Percentiles rank a stretch among this genome's conserved stretches.
Evolutionary conservation across 805 yeast genomes (phyloP).

Genomic region (Nakazawaea holstii): DNA sequence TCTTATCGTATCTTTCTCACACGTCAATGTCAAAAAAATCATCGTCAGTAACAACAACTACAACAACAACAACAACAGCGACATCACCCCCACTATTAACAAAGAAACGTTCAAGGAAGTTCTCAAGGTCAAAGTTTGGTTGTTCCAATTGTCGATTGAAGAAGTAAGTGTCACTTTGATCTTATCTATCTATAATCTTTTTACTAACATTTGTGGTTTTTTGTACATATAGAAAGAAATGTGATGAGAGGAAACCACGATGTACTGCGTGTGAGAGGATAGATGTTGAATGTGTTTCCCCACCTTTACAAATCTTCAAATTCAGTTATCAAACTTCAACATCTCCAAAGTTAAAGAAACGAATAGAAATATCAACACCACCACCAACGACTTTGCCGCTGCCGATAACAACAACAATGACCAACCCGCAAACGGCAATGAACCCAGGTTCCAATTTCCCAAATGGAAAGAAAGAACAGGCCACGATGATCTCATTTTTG

Average conservation of each 20-base stretch:
- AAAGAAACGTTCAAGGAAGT: not conserved
- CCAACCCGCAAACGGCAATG: no score
- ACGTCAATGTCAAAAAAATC: not conserved
- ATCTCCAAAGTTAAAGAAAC: not conserved
- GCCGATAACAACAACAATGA: no score
- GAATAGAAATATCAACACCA: no score
- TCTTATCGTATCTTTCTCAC: not conserved
- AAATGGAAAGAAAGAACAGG: not conserved
- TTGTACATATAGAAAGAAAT: slow-evolving; percentile 43
- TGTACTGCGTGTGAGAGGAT: slow-evolving; percentile 59
- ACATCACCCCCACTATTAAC: not conserved
- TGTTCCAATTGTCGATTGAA: slow-evolving; percentile 30
- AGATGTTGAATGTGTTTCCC: slow-evolving; percentile 62
- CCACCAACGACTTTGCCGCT: no score
- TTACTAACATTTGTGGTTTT: slow-evolving; percentile 29
- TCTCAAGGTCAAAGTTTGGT: slow-evolving; percentile 7
- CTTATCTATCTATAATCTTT: slow-evolving; percentile 34
- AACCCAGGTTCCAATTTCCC: no score
- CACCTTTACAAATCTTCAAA: not conserved
- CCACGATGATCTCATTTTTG: not conserved
- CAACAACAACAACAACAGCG: not conserved
- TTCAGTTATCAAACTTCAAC: not conserved
- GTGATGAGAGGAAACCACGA: slow-evolving; percentile 64
- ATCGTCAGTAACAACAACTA: no score
- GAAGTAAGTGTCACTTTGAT: slow-evolving; percentile 25